These are phyloP conservation scores for Dictyostelium intermedium DNA, from an alignment of 78 protist species.

Conservation along the genomic window DNA sequence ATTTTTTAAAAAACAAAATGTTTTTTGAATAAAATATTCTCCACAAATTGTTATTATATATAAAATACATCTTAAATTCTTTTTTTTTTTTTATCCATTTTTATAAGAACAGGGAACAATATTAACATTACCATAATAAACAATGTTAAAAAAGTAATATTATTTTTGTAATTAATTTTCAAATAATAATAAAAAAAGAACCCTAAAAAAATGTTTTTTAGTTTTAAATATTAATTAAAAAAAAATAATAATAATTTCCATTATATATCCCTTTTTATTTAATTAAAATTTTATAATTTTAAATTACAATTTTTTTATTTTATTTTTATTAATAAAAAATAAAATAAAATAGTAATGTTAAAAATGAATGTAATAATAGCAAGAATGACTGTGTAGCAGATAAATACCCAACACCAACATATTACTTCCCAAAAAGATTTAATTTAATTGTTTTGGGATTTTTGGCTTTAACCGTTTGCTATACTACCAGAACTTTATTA, in stretches of 20 bases:
- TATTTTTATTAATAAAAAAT: background rate
- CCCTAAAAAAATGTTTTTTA: background rate
- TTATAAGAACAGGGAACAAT: background rate
- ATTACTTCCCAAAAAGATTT: conserved; percentile 52
- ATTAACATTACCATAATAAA: background rate
- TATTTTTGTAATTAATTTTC: background rate
- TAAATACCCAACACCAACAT: conserved; percentile 13
- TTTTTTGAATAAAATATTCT: background rate
- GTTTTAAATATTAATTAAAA: background rate
- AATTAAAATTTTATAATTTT: background rate
- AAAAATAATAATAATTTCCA: background rate
- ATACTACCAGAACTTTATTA: conserved; percentile 19
- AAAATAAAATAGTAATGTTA: background rate
- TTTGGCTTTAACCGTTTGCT: conserved; percentile 4
- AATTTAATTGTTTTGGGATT: conserved; percentile 2
- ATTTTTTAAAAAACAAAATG: background rate
- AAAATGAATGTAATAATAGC: background rate
- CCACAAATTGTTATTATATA: background rate
- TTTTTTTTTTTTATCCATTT: too few species aligned
- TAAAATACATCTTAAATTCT: background rate
- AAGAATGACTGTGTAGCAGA: background rate
- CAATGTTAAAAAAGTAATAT: background rate
- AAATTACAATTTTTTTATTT: background rate
- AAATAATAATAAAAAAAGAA: background rate
- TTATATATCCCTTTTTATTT: background rate